Evolutionary conservation across 2,329 filamentous ascomycete species (phyloP).

Genomic region (Alternaria arbusti): DNA sequence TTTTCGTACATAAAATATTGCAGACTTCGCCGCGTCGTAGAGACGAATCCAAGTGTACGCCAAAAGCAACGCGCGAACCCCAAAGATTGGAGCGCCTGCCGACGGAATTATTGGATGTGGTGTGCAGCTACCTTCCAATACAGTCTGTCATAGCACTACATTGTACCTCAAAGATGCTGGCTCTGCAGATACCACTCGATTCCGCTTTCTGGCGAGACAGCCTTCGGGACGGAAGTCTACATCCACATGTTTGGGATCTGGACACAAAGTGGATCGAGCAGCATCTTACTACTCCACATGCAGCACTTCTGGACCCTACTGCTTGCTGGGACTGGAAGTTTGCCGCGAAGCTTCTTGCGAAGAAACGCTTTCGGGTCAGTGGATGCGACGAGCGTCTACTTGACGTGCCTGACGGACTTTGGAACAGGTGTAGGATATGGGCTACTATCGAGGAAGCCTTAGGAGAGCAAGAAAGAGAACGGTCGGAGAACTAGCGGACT

Average conservation of each 20-base stretch:
- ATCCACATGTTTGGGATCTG: constrained; percentile 36
- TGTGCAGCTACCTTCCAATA: constrained; percentile 21
- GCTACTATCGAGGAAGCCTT: constrained; percentile 25
- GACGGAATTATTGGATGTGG: constrained; percentile 23
- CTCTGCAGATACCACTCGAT: constrained; percentile 25
- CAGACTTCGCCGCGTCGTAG: constrained; percentile 9
- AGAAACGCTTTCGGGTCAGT: constrained; percentile 16
- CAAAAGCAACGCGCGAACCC: not conserved
- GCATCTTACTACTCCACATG: not conserved
- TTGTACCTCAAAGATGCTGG: constrained; percentile 24
- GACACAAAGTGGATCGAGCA: constrained; percentile 17
- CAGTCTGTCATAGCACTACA: constrained; percentile 25
- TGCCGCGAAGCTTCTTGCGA: constrained; percentile 22
- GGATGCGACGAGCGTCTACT: constrained; percentile 15
- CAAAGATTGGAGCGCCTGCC: constrained; percentile 24
- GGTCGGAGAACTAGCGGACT: not conserved
- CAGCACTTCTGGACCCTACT: not conserved
- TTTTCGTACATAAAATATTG: constrained; percentile 18
- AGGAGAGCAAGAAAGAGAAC: not conserved
- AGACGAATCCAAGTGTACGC: not conserved
- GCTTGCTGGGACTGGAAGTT: constrained; percentile 25
- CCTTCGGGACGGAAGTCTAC: constrained; percentile 24
- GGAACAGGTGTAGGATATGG: constrained; percentile 39
- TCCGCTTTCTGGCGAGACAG: constrained; percentile 34
- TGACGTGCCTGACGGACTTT: constrained; percentile 25